Conservation (phyloP, 108 stramenopile genomes). For the Poteriospumella lacustris region DNA sequence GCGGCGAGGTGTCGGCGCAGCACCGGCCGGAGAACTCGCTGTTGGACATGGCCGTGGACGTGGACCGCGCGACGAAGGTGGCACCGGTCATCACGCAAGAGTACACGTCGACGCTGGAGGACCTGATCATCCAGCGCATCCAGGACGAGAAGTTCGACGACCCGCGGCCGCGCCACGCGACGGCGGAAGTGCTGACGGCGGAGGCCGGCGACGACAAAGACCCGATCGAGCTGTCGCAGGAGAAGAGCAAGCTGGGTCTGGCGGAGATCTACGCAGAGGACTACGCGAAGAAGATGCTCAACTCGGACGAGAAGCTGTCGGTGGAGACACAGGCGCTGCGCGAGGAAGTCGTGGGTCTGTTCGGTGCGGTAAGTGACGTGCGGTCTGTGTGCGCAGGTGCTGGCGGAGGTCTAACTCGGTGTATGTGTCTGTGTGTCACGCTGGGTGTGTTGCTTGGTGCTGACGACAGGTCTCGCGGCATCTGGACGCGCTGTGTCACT, state of each 20-base stretch:
- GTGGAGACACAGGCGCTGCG: slow-evolving; percentile 74
- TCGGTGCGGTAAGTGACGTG: slow-evolving; percentile 44
- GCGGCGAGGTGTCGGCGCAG: slow-evolving; percentile 70
- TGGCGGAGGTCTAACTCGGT: too few relatives aligned
- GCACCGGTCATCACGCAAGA: slow-evolving; percentile 82
- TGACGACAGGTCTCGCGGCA: slow-evolving; percentile 66
- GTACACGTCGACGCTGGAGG: slow-evolving; percentile 73
- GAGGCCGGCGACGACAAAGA: slow-evolving; percentile 73
- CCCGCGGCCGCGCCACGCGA: background rate
- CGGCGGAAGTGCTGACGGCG: slow-evolving; percentile 46
- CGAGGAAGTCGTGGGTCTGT: slow-evolving; percentile 59
- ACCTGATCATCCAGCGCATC: slow-evolving; percentile 81
- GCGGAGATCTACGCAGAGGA: slow-evolving; percentile 92
- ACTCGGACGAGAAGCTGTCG: slow-evolving; percentile 68
- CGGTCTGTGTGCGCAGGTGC: too few relatives aligned
- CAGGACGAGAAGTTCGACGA: slow-evolving; percentile 91
- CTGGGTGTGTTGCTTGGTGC: background rate
- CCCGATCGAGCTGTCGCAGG: slow-evolving; percentile 86
- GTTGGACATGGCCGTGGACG: slow-evolving; percentile 84
- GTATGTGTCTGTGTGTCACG: background rate
- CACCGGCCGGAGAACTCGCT: slow-evolving; percentile 81
- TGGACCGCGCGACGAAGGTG: slow-evolving; percentile 72
- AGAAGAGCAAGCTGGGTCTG: slow-evolving; percentile 88
- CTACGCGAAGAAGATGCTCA: slow-evolving; percentile 76
- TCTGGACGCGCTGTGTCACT: slow-evolving; percentile 91